Percentiles rank a stretch among this genome's conserved stretches.
Evolutionary conservation across 192 early-diverging fungal species (phyloP).

Genomic region (Coemansia sp.): DNA sequence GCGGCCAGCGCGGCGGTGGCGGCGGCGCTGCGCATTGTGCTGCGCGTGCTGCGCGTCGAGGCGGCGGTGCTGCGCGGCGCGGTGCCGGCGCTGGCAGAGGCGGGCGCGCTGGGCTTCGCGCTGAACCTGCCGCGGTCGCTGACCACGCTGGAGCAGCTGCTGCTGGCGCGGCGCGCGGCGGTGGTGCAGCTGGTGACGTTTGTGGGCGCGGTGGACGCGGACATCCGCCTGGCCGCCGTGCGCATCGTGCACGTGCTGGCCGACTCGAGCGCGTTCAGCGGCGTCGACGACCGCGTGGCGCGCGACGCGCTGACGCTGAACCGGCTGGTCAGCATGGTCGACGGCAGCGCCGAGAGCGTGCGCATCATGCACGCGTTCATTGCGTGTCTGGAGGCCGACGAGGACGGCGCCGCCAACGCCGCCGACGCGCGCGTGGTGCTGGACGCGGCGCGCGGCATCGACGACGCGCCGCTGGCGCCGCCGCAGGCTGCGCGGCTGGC

Average conservation of each 20-base stretch:
- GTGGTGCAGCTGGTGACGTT: constrained; percentile 72
- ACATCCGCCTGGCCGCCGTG: constrained; percentile 68
- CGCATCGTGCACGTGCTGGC: constrained; percentile 70
- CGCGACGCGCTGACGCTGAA: constrained; percentile 57
- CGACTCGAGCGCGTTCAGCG: constrained; percentile 65
- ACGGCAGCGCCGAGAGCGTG: constrained; percentile 57
- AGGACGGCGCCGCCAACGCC: constrained; percentile 17
- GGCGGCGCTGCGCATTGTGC: constrained; percentile 58
- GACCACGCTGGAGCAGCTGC: constrained; percentile 71
- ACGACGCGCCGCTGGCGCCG: constrained; percentile 19
- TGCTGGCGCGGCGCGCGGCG: constrained; percentile 63
- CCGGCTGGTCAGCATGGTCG: constrained; percentile 68
- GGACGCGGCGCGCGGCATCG: constrained; percentile 75
- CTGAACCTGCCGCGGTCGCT: constrained; percentile 55
- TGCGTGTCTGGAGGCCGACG: constrained; percentile 68
- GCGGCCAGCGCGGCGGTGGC: constrained; percentile 35
- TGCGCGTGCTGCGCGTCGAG: constrained; percentile 70
- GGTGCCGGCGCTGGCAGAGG: constrained; percentile 55
- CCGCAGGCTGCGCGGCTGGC: constrained; percentile 68
- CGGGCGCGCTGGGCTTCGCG: constrained; percentile 47
- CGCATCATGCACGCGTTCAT: constrained; percentile 75
- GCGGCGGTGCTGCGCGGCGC: constrained; percentile 64
- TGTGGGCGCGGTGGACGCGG: constrained; percentile 62
- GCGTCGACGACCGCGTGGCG: constrained; percentile 42
- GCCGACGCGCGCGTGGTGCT: constrained; percentile 54